A percentile compares a stretch with the other conserved stretches of the same genome.
phyloP scores from a whole-genome alignment of 768 basidiomycete species.

The Tricholomella constricta region DNA sequence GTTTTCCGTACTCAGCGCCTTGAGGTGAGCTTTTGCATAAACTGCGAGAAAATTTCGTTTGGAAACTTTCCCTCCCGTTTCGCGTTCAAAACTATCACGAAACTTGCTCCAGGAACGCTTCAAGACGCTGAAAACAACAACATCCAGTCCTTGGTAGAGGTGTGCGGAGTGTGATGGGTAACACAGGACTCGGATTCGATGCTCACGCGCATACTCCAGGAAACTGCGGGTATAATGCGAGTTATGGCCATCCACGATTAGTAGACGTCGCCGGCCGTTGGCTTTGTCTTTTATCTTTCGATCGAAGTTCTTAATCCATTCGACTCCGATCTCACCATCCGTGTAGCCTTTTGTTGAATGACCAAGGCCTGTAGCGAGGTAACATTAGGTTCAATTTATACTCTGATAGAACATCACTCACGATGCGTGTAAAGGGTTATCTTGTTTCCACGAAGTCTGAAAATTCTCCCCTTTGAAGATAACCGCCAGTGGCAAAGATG shows the following conservation, averaged over 20 bases:
- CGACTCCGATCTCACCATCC: constrained; percentile 13
- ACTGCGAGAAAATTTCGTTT: constrained; percentile 32
- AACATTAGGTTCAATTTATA: constrained; percentile 14
- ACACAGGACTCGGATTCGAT: constrained; percentile 40
- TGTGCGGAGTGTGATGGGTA: constrained; percentile 45
- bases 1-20: constrained; percentile 30
- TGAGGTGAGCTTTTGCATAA: constrained; percentile 32
- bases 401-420: constrained; percentile 21
- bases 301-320: constrained; percentile 36
- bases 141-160: too few relatives aligned
- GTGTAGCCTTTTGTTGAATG: constrained; percentile 12
- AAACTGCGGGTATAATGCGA: constrained; percentile 38
- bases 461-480: constrained; percentile 43
- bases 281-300: constrained; percentile 36
- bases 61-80: too few relatives aligned
- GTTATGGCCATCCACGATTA: constrained; percentile 44
- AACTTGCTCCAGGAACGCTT: constrained; percentile 10
- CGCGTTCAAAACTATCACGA: too few relatives aligned
- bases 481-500: constrained; percentile 29
- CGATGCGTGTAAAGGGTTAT: constrained; percentile 36
- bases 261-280: constrained; percentile 25
- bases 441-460: constrained; percentile 29
- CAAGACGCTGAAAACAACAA: constrained; percentile 40
- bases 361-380: constrained; percentile 33
- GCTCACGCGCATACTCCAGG: constrained; percentile 30